Evolutionary conservation across 371 early-diverging fungal genomes (phyloP).

Genomic region (Mortierella sp.): DNA sequence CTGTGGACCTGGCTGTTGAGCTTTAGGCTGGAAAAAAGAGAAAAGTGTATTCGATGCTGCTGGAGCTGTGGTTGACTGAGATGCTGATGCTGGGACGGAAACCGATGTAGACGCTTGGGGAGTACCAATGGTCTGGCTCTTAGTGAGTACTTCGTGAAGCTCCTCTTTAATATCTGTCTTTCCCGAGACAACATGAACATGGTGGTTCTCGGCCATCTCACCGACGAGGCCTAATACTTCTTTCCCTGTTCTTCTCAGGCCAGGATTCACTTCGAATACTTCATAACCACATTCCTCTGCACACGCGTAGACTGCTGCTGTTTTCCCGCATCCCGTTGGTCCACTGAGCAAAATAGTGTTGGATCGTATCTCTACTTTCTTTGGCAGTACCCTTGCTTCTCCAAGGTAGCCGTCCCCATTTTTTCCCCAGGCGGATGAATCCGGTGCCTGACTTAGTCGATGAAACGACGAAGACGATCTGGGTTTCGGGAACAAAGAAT

Average conservation of each 20-base stretch:
- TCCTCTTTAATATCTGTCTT: constrained; percentile 31
- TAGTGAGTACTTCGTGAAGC: constrained; percentile 1
- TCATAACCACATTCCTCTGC: constrained; percentile 78
- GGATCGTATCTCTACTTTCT: constrained; percentile 52
- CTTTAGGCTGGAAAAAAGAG: constrained; percentile 22
- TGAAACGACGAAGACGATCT: constrained; percentile 29
- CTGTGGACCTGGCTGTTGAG: not conserved
- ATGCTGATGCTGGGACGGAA: not conserved
- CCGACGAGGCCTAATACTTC: constrained; percentile 72
- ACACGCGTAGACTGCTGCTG: constrained; percentile 78
- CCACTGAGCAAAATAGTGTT: constrained; percentile 78
- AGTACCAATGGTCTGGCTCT: constrained; percentile 1
- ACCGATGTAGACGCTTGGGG: not conserved
- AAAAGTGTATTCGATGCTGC: constrained; percentile 13
- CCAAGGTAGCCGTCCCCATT: not conserved
- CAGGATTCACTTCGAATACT: constrained; percentile 81
- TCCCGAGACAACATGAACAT: constrained; percentile 43
- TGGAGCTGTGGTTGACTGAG: not conserved
- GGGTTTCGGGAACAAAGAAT: constrained; percentile 10
- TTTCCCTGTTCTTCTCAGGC: constrained; percentile 74
- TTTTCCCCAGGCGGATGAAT: not conserved
- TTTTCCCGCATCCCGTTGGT: constrained; percentile 80
- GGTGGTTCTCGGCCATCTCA: constrained; percentile 81
- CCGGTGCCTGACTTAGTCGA: constrained; percentile 11
- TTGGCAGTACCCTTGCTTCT: constrained; percentile 15